Conservation (phyloP, 192 early-diverging fungal species). For the Entophlyctis luteolus region DNA sequence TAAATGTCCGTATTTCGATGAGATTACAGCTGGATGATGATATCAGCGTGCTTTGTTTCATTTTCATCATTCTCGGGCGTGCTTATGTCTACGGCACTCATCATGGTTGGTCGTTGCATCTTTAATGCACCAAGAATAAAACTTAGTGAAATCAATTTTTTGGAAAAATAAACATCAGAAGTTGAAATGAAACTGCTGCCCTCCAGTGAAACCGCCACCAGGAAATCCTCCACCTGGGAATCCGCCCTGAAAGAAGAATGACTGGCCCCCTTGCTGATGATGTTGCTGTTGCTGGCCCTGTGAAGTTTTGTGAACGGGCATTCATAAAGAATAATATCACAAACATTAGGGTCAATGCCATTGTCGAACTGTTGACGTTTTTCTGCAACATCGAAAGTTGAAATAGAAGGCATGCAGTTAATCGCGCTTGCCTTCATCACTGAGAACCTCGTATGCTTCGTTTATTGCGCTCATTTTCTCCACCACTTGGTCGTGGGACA, state of each 20-base stretch:
- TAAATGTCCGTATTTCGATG: no score
- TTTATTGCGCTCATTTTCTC: conserved; percentile 92
- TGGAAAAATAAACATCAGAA: no score
- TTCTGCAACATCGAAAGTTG: no score
- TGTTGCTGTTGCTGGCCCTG: conserved; percentile 25
- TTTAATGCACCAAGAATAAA: no score
- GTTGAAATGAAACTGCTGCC: conserved; percentile 44
- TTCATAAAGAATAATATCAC: neutral
- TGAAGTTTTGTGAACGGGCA: no score
- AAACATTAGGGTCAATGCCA: conserved; percentile 57
- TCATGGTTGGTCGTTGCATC: no score
- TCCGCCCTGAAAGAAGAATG: conserved; percentile 36
- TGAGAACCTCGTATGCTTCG: conserved; percentile 81
- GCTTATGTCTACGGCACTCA: no score
- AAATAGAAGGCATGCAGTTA: no score
- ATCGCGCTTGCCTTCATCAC: conserved; percentile 50
- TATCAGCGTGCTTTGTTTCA: no score
- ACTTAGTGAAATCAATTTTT: no score
- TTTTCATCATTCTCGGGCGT: no score
- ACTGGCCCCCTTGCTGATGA: conserved; percentile 22
- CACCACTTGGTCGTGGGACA: conserved; percentile 70
- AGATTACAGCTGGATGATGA: no score
- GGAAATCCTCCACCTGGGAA: conserved; percentile 42
- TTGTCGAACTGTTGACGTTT: conserved; percentile 41
- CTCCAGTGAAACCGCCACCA: conserved; percentile 51